Evolutionary conservation across 1,284 basidiomycete genomes (phyloP).

Genomic region (Naganishia liquefaciens): DNA sequence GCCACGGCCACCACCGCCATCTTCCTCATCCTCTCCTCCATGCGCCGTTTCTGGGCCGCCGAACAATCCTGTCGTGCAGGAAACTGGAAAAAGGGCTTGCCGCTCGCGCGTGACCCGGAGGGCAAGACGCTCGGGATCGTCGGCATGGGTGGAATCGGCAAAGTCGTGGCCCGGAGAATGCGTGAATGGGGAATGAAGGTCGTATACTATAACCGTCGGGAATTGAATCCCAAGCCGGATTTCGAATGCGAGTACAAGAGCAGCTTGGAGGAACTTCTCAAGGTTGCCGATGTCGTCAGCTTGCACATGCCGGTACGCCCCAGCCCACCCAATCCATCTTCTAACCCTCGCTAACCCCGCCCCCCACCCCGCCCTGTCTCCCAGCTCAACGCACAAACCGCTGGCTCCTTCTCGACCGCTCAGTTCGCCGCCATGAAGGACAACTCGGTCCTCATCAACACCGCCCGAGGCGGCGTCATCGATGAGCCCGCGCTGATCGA

Average conservation of each 20-base stretch:
- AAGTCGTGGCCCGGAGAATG: constrained; percentile 49
- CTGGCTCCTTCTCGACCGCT: constrained; percentile 71
- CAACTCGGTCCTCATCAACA: constrained; percentile 80
- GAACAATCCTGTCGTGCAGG: constrained; percentile 66
- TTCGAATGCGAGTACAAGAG: constrained; percentile 73
- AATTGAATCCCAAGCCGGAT: constrained; percentile 61
- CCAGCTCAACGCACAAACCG: constrained; percentile 65
- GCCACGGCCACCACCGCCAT: constrained; percentile 86
- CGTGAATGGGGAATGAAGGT: constrained; percentile 68
- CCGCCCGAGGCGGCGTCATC: constrained; percentile 83
- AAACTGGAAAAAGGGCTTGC: constrained; percentile 62
- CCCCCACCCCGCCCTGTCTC: no score
- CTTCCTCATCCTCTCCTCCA: constrained; percentile 78
- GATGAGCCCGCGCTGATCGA: constrained; percentile 83
- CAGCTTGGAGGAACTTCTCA: constrained; percentile 69
- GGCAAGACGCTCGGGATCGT: constrained; percentile 79
- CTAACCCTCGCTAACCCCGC: neutral
- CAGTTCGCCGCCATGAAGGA: constrained; percentile 79
- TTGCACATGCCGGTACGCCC: constrained; percentile 53
- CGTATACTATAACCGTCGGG: constrained; percentile 76
- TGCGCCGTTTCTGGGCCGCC: constrained; percentile 72
- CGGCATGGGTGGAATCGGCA: constrained; percentile 86
- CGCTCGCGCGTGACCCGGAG: constrained; percentile 70
- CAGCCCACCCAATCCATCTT: constrained; percentile 65
- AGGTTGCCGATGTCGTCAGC: constrained; percentile 71